Evolutionary conservation across 2,329 filamentous ascomycete species (phyloP).

Genomic region (Penicillium sp.): DNA sequence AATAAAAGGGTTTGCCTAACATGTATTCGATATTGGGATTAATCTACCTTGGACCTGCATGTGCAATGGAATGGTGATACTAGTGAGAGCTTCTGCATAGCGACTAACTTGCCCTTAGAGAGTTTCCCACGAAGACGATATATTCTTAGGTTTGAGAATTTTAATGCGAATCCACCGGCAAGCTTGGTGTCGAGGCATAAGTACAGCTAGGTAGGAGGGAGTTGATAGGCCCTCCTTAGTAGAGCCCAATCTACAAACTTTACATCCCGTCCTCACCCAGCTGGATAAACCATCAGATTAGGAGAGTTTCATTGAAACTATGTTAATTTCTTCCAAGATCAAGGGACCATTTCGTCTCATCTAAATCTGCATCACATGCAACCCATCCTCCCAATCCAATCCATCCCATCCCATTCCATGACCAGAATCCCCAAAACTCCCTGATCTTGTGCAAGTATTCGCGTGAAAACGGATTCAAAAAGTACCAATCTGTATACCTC

Average conservation of each 20-base stretch:
- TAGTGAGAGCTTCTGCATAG: too few relatives aligned
- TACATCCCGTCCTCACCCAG: neutral
- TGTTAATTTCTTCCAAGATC: conserved; percentile 10
- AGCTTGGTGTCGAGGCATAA: too few relatives aligned
- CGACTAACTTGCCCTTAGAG: too few relatives aligned
- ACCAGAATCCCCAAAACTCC: conserved; percentile 30
- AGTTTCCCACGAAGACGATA: too few relatives aligned
- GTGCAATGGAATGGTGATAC: too few relatives aligned
- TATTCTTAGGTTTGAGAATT: too few relatives aligned
- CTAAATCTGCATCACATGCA: conserved; percentile 32
- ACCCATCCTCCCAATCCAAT: conserved; percentile 6
- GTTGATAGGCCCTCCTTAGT: neutral
- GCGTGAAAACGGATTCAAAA: conserved; percentile 15
- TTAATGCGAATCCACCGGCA: too few relatives aligned
- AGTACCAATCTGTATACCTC: conserved; percentile 34
- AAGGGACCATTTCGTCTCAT: conserved; percentile 17
- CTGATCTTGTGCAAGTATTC: conserved; percentile 19
- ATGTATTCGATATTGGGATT: too few relatives aligned
- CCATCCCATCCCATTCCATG: conserved; percentile 5
- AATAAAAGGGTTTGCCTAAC: too few relatives aligned
- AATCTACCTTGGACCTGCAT: too few relatives aligned
- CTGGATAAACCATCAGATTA: neutral
- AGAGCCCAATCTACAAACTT: neutral
- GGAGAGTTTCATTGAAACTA: conserved; percentile 7
- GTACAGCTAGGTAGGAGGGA: too few relatives aligned